Percentiles rank a stretch among this genome's conserved stretches.
Evolutionary conservation across 1,284 basidiomycete genomes (phyloP).

Genomic region (Pseudozyma sp.): DNA sequence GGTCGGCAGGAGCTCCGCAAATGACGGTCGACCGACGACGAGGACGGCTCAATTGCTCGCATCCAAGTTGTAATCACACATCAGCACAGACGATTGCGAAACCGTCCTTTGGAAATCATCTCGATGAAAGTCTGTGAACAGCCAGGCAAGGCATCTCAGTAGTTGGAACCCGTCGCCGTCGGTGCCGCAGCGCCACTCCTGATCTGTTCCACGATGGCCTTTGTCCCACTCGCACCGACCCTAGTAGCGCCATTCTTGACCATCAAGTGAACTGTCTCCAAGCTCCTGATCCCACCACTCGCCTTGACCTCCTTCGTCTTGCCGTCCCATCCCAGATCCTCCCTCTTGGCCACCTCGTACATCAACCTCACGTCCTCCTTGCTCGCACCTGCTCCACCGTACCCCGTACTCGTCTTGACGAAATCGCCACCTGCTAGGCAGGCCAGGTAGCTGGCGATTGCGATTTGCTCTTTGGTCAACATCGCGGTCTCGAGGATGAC

Average conservation of each 20-base stretch:
- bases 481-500: conserved; percentile 62
- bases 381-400: conserved; percentile 57
- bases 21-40: not conserved
- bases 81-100: not conserved
- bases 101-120: too few species aligned
- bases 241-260: conserved; percentile 54
- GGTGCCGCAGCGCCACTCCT: conserved; percentile 22
- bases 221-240: conserved; percentile 60
- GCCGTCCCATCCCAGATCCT: conserved; percentile 27
- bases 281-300: conserved; percentile 53
- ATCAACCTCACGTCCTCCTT: conserved; percentile 58
- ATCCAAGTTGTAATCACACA: conserved; percentile 27
- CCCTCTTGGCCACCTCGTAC: conserved; percentile 43
- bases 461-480: conserved; percentile 53
- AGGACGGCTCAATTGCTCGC: conserved; percentile 11
- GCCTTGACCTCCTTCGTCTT: conserved; percentile 55
- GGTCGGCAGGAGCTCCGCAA: not conserved
- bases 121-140: too few species aligned
- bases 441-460: conserved; percentile 46
- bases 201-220: conserved; percentile 54
- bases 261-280: conserved; percentile 51
- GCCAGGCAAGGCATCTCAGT: conserved; percentile 5
- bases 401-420: conserved; percentile 64
- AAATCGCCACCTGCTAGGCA: conserved; percentile 59
- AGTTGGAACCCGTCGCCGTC: conserved; percentile 5